phyloP scores from a whole-genome alignment of 73 alveolate species.

The Diophrys appendiculata region DNA sequence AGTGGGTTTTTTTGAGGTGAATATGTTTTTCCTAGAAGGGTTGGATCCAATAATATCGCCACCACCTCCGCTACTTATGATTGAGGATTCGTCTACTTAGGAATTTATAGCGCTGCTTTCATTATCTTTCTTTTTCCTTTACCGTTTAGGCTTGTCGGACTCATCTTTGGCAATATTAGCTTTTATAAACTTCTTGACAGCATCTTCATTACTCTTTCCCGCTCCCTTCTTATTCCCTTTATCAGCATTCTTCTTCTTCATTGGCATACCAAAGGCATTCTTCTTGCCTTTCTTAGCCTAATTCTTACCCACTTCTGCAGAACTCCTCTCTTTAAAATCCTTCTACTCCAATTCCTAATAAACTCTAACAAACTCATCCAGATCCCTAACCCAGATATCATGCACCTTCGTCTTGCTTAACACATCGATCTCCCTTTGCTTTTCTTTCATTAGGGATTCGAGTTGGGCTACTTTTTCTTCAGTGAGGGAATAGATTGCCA shows the following conservation, averaged over 20 bases:
- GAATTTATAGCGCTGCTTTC: too few species aligned
- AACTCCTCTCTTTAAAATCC: conserved; percentile 61
- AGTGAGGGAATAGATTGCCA: conserved; percentile 93
- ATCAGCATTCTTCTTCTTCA: too few species aligned
- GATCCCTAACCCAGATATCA: conserved; percentile 89
- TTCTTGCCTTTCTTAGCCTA: conserved; percentile 61
- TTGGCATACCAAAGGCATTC: background rate
- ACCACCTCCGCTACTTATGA: too few species aligned
- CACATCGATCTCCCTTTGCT: conserved; percentile 68
- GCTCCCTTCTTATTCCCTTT: background rate
- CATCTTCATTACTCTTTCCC: background rate
- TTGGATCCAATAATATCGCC: too few species aligned
- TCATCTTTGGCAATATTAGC: too few species aligned
- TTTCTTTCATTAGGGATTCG: conserved; percentile 65
- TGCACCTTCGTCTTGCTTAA: conserved; percentile 65
- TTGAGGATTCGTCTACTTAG: too few species aligned
- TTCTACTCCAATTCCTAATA: conserved; percentile 64
- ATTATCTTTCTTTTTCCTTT: too few species aligned
- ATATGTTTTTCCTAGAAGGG: too few species aligned
- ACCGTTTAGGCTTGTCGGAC: too few species aligned
- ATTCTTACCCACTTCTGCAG: conserved; percentile 9
- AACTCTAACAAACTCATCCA: conserved; percentile 67
- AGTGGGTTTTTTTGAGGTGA: too few species aligned
- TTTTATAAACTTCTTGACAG: background rate
- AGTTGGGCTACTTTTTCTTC: conserved; percentile 89